Percentiles rank a stretch among this genome's conserved stretches.
These are phyloP conservation scores for Aureobasidium sp. DNA, from an alignment of 2,329 filamentous ascomycete species.

Conservation along the genomic window DNA sequence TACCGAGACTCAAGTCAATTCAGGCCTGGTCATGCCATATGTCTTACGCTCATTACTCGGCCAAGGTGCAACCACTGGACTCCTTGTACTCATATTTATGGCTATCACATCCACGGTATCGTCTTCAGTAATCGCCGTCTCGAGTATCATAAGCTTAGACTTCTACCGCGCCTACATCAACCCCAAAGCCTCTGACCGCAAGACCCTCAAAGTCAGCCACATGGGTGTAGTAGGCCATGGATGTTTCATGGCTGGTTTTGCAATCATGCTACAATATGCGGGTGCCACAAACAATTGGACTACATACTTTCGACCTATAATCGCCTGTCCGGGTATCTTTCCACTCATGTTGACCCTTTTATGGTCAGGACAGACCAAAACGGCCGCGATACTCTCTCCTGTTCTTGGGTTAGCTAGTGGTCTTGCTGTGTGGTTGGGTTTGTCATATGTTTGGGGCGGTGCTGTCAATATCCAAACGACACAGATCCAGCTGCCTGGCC, in stretches of 20 bases:
- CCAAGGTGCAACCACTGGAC: slow-evolving; percentile 36
- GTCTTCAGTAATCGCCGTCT: slow-evolving; percentile 46
- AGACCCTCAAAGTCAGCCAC: slow-evolving; percentile 41
- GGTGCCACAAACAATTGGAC: slow-evolving; percentile 45
- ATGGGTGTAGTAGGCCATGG: slow-evolving; percentile 43
- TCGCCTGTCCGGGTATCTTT: slow-evolving; percentile 40
- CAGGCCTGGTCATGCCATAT: slow-evolving; percentile 45
- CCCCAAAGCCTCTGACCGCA: slow-evolving; percentile 37
- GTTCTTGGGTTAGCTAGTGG: slow-evolving; percentile 40
- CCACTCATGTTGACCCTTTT: slow-evolving; percentile 40
- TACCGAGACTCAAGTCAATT: slow-evolving; percentile 36
- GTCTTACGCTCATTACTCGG: slow-evolving; percentile 40
- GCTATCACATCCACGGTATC: slow-evolving; percentile 45
- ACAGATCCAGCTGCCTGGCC: slow-evolving; percentile 34
- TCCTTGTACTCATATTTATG: slow-evolving; percentile 47
- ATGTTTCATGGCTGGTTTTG: slow-evolving; percentile 43
- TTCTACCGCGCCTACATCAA: slow-evolving; percentile 48
- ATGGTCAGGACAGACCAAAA: slow-evolving; percentile 41
- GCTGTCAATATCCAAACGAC: slow-evolving; percentile 37
- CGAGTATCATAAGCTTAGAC: slow-evolving; percentile 45
- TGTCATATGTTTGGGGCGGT: slow-evolving; percentile 35
- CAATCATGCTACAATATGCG: slow-evolving; percentile 43
- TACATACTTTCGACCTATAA: slow-evolving; percentile 36
- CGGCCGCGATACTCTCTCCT: slow-evolving; percentile 41
- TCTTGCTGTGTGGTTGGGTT: slow-evolving; percentile 40